Evolutionary conservation across 345 rosid species (phyloP), one percentile per base, ranked within the genome.

Genomic region (Camelina sativa): DNA sequence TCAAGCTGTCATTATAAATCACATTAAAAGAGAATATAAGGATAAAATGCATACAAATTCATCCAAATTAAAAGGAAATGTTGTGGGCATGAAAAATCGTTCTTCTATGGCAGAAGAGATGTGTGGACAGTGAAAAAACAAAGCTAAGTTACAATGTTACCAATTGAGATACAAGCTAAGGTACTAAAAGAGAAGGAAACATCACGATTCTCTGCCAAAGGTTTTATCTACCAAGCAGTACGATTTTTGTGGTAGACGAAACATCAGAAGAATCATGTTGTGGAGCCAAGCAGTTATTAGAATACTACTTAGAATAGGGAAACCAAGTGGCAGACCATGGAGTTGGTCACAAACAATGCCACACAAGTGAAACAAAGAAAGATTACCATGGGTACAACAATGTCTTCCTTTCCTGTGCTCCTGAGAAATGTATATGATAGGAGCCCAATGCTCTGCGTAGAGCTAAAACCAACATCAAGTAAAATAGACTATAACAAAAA

Each of bases 301-400:
- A 6, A 61, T 25, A 62, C 11, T 16, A 62, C 19, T 41, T 7
- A 38, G 19, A 46, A 66, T 16, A 57, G 71, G 48, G 20, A 44
- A 35, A 35, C 58, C 66, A 22, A 19, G 47, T 51, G 52, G 38
- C 12, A 51, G 34, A 50, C 35, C 7, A 66, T 17, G 44, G 43
- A 62, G 15, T 25, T 52, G 30, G 38, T 62, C 20, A 52, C 67
- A 7, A 51, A 38, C 28, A 73, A 44, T 46, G 23, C 32, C 74
- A 67, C 16, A 67, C 22, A 11, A 76, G 12, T 44, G 15, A 38
- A 47, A 69, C 19, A 51, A 59, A 53, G 55, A 61, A 44, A 34
- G 50, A 78, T 86, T 88, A 94, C 98, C 97, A 94, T 91, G 43
- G 98, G 98, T 23, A 94, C 98, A 50, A 94, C 86, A 37, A 91